Base-by-base conservation (phyloP, 495 filamentous ascomycete genomes). In the Aspergillus hancockii region DNA sequence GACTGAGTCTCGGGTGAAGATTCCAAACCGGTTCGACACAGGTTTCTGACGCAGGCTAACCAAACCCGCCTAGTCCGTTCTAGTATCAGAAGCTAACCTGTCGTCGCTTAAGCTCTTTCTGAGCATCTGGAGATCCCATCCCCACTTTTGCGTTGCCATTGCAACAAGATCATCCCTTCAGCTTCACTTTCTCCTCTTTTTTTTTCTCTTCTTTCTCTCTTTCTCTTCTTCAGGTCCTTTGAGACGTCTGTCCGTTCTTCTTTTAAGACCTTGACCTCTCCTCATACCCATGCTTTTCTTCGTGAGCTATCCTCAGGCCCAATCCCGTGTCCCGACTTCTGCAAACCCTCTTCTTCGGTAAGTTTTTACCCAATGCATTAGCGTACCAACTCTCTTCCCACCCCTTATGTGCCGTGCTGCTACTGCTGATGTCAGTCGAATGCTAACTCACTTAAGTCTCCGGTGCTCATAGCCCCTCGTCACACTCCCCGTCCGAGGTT, bases 91-190 rank as follows among this genome's bases (percentile, higher is more conserved):
- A 47, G 43, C 43, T 40, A 41, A 64, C 59, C 58, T 46, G 52
- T 59, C 57, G 62, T 61, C 59, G 63, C 66, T 65, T 61, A 68
- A 68, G 66, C 66, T 69, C 59, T 61, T 57, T 56, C 45, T 55
- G 61, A 61, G 57, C 52, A 71, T 70, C 71, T 72, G 73, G 73
- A 75, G 73, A 78, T 76, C 71, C 41, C 73, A 57, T 76, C 75
- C 76, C 73, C 76, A 75, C 75, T 74, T 59, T 63, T 70, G 67
- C 76, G 76, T 79, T 79, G 76, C 76, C 76, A 77, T 79, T 78
- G 76, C 76, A 79, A 79, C 76, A 79, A 74, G 73, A 63, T 66
- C 72, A 75, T 76, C 74, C 74, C 74, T 79, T 77, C 76, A 79
- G 76, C 76, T 77, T 79, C 76, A 78, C 71, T 69, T 75, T 76